Base-by-base conservation (phyloP, 129 eudicot species). In the Tagetes patula region DNA sequence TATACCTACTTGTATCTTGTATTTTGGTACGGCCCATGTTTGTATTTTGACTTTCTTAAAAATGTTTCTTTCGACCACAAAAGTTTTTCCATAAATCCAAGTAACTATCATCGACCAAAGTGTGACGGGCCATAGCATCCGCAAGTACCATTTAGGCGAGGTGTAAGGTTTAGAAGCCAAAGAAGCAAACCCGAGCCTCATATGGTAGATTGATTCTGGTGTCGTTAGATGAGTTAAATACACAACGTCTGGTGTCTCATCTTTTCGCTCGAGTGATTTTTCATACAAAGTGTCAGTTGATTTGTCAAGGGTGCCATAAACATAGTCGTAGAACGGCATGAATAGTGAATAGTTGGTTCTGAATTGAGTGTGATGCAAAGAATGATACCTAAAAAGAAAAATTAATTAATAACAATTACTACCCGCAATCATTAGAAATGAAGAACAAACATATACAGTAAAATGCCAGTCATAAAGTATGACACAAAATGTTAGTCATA, bases 181-280 rank as follows among this genome's bases (percentile, higher is more conserved):
- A 60, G 84, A 75, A 4, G 91, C 87, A 45, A 89, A 89, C 65
- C 96, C 96, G 6, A 86, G 67, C 73, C 96, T 81, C 10, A 84
- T 59, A 45, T 89, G 96, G 74, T 89, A 89, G 37, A 89, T 78
- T 9, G 96, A 89, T 61, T 89, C 89, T 12, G 91, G 91, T 14
- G 91, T 89, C 7, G 92, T 89, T 56, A 89, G 80, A 65, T 89
- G 96, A n/a, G 96, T 86, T 67, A 89, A 70, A 75, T 89, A 80
- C 34, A 89, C 86, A 14, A 84, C 91, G 53, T 84, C 77, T 30
- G 92, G 87, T 33, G 82, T 30, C 40, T 84, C 89, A 3, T 83
- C 85, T 48, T 76, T 77, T 48, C 71, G 83, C 30, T 69, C 43
- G 7, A 85, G 83, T 27, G 95, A 81, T 3, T 33, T 77, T 34